Evolutionary conservation across 2,329 filamentous ascomycete genomes (phyloP).

Genomic region (Alternaria dauci): DNA sequence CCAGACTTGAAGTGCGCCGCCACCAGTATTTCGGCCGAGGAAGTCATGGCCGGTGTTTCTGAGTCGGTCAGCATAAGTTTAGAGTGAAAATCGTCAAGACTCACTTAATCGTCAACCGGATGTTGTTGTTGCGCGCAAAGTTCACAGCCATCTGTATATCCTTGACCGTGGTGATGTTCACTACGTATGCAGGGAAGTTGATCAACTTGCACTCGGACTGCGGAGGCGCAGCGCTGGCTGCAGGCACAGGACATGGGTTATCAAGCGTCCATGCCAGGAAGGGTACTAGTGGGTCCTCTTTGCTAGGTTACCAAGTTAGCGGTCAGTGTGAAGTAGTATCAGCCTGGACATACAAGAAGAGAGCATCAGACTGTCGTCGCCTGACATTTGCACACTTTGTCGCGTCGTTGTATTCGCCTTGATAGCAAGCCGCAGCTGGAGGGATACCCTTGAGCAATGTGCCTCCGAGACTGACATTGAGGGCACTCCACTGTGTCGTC

Average conservation of each 20-base stretch:
- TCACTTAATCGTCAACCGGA: constrained; percentile 43
- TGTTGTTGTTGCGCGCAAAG: constrained; percentile 43
- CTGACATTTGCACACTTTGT: constrained; percentile 25
- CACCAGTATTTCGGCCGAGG: constrained; percentile 37
- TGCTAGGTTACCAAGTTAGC: constrained; percentile 17
- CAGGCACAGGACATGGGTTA: constrained; percentile 28
- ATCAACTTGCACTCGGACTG: constrained; percentile 30
- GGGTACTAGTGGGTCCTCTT: constrained; percentile 36
- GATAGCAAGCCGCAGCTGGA: constrained; percentile 40
- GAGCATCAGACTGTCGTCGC: constrained; percentile 18
- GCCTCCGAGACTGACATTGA: constrained; percentile 35
- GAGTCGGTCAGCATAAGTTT: constrained; percentile 7
- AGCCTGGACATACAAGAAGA: constrained; percentile 29
- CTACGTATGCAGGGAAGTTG: constrained; percentile 35
- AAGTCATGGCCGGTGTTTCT: constrained; percentile 46
- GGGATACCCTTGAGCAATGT: constrained; percentile 35
- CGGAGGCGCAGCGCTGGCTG: constrained; percentile 9
- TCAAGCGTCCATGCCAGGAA: constrained; percentile 32
- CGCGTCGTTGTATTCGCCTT: constrained; percentile 29
- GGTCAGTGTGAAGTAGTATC: not conserved
- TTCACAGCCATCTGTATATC: constrained; percentile 41
- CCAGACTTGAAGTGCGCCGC: constrained; percentile 40
- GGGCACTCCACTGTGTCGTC: constrained; percentile 27
- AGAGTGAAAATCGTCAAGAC: not conserved
- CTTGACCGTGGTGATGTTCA: constrained; percentile 35